phyloP scores from a whole-genome alignment of 495 filamentous ascomycete species.

The Penicillium argentinense region DNA sequence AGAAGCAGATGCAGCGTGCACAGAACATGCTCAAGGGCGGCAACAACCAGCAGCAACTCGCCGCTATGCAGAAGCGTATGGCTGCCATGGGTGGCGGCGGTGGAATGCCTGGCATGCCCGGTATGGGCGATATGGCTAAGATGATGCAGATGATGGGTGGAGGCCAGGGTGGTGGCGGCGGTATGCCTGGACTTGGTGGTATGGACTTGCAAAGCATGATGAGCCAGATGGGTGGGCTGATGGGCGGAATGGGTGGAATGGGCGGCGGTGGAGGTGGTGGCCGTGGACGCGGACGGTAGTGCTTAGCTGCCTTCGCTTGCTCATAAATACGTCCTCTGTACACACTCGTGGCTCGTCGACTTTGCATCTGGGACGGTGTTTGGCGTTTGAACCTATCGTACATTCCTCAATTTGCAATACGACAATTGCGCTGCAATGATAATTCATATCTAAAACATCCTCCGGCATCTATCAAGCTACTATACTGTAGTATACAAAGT shows the following conservation, averaged over 20 bases:
- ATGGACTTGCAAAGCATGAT: constrained; percentile 85
- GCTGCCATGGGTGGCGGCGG: constrained; percentile 82
- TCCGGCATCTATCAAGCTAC: too few relatives aligned
- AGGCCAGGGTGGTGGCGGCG: constrained; percentile 44
- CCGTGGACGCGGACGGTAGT: constrained; percentile 39
- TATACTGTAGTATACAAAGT: too few relatives aligned
- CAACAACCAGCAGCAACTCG: constrained; percentile 90
- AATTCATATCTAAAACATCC: too few relatives aligned
- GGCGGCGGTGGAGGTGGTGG: constrained; percentile 40
- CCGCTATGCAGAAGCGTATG: constrained; percentile 94
- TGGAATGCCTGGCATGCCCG: constrained; percentile 38
- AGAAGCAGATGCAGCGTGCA: constrained; percentile 94
- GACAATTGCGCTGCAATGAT: neutral
- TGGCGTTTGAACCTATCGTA: constrained; percentile 23
- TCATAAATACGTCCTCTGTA: constrained; percentile 10
- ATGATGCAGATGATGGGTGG: constrained; percentile 76
- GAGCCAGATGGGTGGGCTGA: constrained; percentile 78
- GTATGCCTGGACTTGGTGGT: constrained; percentile 57
- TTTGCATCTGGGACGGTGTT: constrained; percentile 34
- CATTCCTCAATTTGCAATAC: neutral
- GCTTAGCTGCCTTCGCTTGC: neutral
- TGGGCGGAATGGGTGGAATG: constrained; percentile 54
- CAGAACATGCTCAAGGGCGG: constrained; percentile 86
- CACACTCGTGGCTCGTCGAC: constrained; percentile 15
- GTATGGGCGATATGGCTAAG: constrained; percentile 73